Evolutionary conservation across 208 protist genomes (phyloP).

Genomic region (Crithidia thermophila): DNA sequence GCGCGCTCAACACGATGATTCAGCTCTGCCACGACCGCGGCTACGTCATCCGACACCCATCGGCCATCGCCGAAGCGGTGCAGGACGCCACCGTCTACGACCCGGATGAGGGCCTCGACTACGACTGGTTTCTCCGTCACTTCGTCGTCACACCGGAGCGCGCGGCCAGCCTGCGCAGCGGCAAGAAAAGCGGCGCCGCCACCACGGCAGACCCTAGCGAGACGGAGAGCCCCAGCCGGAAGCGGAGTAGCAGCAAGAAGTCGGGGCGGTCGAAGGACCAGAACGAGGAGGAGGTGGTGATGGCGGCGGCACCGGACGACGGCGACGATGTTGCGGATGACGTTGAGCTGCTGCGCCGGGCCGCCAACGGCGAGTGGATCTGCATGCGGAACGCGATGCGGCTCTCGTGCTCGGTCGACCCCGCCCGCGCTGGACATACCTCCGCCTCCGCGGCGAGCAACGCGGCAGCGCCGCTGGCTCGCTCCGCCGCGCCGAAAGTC

Average conservation of each 20-base stretch:
- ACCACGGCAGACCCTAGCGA: background rate
- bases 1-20: conserved; percentile 80
- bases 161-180: conserved; percentile 15
- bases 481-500: background rate
- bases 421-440: background rate
- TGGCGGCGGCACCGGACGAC: background rate
- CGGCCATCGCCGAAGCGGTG: conserved; percentile 61
- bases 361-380: conserved; percentile 39
- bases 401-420: conserved; percentile 41
- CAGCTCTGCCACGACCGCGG: conserved; percentile 80
- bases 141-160: conserved; percentile 52
- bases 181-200: conserved; percentile 6
- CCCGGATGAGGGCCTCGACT: conserved; percentile 50
- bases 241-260: no score
- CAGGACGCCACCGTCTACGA: conserved; percentile 39
- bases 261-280: no score
- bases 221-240: background rate
- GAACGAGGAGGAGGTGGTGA: conserved; percentile 32
- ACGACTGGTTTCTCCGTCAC: conserved; percentile 74
- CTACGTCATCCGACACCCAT: conserved; percentile 78
- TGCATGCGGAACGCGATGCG: conserved; percentile 72
- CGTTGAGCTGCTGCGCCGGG: conserved; percentile 32
- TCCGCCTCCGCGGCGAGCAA: background rate
- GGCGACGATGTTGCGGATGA: conserved; percentile 24
- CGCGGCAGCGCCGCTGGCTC: background rate